Conservation (phyloP, 2,329 filamentous ascomycete genomes). For the Talaromyces sp. region DNA sequence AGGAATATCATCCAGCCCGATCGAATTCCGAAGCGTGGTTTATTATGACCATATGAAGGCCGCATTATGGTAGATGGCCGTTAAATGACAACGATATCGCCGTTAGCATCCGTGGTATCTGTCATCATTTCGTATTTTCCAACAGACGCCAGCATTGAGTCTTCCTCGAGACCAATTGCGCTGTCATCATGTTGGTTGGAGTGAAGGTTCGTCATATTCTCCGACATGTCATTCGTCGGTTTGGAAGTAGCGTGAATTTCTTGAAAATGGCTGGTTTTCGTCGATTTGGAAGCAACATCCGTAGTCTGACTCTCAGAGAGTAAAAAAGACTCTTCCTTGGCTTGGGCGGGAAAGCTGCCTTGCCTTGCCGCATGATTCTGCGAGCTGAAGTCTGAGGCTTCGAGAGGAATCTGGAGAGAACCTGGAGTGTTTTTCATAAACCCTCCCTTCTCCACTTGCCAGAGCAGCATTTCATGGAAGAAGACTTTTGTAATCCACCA, state of each 20-base stretch:
- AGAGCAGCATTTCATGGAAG: constrained; percentile 88
- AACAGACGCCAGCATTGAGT: constrained; percentile 36
- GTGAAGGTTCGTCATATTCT: constrained; percentile 30
- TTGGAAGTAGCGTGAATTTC: not conserved
- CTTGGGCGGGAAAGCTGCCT: constrained; percentile 15
- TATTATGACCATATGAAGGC: not conserved
- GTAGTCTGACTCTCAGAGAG: not conserved
- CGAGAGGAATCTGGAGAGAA: constrained; percentile 22
- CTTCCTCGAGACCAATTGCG: constrained; percentile 60
- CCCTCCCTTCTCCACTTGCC: constrained; percentile 82
- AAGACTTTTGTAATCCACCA: constrained; percentile 81
- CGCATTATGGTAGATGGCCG: not conserved
- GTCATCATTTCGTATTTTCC: constrained; percentile 42
- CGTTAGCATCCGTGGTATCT: constrained; percentile 40
- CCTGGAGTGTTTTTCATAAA: constrained; percentile 60
- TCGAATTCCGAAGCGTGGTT: not conserved
- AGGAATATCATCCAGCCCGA: constrained; percentile 21
- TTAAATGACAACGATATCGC: constrained; percentile 42
- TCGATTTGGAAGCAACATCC: not conserved
- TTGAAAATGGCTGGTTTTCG: not conserved
- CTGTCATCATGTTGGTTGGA: constrained; percentile 58
- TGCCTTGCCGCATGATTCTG: constrained; percentile 15
- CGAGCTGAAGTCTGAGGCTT: constrained; percentile 15
- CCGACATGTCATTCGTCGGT: constrained; percentile 28
- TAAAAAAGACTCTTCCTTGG: constrained; percentile 37